Conservation (phyloP, 352 stramenopile species). For the Pythium sp. region DNA sequence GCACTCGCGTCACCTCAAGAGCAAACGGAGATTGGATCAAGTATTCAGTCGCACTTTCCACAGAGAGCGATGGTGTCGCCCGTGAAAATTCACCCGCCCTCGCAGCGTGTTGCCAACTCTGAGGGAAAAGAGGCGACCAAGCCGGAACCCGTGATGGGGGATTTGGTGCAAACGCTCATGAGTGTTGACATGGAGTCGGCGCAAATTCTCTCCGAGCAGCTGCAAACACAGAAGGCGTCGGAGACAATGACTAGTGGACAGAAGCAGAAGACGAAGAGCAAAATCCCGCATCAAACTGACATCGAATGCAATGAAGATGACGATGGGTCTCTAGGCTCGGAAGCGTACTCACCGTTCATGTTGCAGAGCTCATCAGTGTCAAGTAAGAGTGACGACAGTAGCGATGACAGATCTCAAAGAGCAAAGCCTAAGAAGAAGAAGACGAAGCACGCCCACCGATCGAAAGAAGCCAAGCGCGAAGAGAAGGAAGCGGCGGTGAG, state of each 20-base stretch:
- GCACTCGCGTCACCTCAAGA: neutral
- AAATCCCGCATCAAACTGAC: neutral
- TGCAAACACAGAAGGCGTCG: neutral
- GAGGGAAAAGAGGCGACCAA: neutral
- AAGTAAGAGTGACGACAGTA: neutral
- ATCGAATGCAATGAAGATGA: neutral
- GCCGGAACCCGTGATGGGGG: neutral
- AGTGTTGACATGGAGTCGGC: slow-evolving; percentile 47
- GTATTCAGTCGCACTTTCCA: neutral
- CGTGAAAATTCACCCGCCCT: neutral
- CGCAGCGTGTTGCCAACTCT: neutral
- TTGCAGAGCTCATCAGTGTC: neutral
- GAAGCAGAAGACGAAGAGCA: slow-evolving; percentile 1
- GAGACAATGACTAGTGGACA: neutral
- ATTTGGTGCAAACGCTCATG: slow-evolving; percentile 40
- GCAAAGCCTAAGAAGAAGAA: neutral
- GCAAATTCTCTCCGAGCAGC: slow-evolving; percentile 13
- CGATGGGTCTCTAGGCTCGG: slow-evolving; percentile 28
- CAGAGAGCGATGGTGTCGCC: slow-evolving; percentile 6
- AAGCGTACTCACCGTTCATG: slow-evolving; percentile 33
- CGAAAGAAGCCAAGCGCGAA: slow-evolving; percentile 1
- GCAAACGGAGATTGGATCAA: neutral
- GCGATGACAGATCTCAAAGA: neutral
- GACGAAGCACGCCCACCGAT: neutral
- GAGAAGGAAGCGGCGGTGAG: neutral